Evolutionary conservation across 805 yeast species (phyloP), one percentile per base, ranked within the genome.

Genomic region (Monosporozyma aquatica): DNA sequence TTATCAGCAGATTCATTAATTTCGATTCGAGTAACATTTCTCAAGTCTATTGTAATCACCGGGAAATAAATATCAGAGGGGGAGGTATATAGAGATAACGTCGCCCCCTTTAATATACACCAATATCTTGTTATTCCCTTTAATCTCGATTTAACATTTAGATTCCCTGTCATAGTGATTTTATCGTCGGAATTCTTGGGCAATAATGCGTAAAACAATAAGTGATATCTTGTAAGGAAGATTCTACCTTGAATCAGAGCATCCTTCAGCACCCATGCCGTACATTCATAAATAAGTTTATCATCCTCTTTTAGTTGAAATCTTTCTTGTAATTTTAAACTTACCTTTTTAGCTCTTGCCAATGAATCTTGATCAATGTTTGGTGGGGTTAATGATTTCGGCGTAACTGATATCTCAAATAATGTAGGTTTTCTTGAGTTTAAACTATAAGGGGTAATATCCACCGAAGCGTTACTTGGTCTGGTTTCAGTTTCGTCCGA

Each of bases 51-150:
- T 0, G 86, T 80, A 28, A 83, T 64, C 7, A 69, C 67, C 0
- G 97, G 97, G 64, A 87, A 87, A 60, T 87, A 87, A n/a, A 82
- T 64, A 45, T 87, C 95, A 0, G 86, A 78, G 1, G 95, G 74
- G 6, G 74, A 75, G 7, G 74, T 65, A 59, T 82, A 87, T 29
- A 85, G 69, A 3, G 85, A 72, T 14, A 90, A 68, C 0, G 87
- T 73, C 37, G 78, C 78, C 29, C 78, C 78, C 49, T 82, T 69
- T 45, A 90, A 65, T 0, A 87, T 75, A 6, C 87, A 87, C 96
- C 97, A 90, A 56, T 72, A 81, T 37, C 94, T 69, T 3, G 51
- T 41, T 7, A 53, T 40, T 1, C 54, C 52, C 14, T 43, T 48
- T 2, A 55, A 45, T 1, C 51, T 30, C 0, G 69, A 58, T 41